Evolutionary conservation across 345 rosid species (phyloP).

Genomic region (Kandelia obovata): DNA sequence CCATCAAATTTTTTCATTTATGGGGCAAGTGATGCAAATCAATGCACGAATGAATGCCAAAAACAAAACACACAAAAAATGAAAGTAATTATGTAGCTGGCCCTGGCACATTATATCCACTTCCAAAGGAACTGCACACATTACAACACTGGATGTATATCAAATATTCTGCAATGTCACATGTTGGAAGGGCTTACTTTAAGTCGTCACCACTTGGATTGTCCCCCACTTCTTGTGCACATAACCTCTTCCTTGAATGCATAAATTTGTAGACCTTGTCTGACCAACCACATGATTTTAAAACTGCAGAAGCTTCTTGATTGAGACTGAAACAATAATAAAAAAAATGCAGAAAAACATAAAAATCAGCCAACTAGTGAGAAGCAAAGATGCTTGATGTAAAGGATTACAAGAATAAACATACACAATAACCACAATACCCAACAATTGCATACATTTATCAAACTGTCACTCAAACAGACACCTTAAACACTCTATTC

Average conservation of each 20-base stretch:
- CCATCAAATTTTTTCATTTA: no score
- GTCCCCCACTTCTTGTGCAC: conserved; percentile 34
- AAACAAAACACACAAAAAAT: no score
- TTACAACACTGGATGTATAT: not conserved
- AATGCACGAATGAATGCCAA: no score
- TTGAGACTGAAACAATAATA: conserved; percentile 46
- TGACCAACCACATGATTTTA: conserved; percentile 73
- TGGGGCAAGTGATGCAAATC: no score
- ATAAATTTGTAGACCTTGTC: conserved; percentile 54
- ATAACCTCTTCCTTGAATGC: conserved; percentile 56
- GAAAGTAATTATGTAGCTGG: no score
- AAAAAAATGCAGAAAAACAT: not conserved
- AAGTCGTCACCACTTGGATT: conserved; percentile 32
- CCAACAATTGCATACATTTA: not conserved
- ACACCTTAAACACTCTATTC: not conserved
- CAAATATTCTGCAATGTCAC: not conserved
- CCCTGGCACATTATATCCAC: no score
- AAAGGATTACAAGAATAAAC: not conserved
- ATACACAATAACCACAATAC: not conserved
- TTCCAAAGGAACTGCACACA: not conserved
- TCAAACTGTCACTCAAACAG: not conserved
- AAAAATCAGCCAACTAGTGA: not conserved
- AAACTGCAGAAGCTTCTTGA: conserved; percentile 51
- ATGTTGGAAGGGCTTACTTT: conserved; percentile 51
- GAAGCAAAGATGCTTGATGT: conserved; percentile 4